Evolutionary conservation across 1,284 basidiomycete genomes (phyloP), one percentile per base, ranked within the genome.

Genomic region (Cerrena zonata): DNA sequence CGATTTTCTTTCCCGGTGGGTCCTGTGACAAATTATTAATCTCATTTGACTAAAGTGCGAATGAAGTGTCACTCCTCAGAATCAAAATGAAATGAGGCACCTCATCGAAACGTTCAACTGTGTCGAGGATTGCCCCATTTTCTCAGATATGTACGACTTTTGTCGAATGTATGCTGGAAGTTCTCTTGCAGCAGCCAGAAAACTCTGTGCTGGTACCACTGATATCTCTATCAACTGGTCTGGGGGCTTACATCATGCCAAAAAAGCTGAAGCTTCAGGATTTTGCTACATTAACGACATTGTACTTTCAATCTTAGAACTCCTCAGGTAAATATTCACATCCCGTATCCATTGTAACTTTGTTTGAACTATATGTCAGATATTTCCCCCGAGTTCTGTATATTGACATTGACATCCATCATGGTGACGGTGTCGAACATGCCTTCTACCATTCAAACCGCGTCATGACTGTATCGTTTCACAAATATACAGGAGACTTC

Each of bases 191-290:
- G 96, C 88, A 1, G 92, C 92, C 13, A 73, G 91, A 18, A 94
- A 93, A 64, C 75, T 96, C 2, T 84, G 82, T 51, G 79, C 87
- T 1, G 93, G 91, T 3, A 80, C 85, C 3, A 93, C 95, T 13
- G 95, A 99, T 67, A 98, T 97, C 49, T 94, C 91, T 0, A 92
- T 97, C 61, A 97, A 96, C 64, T 97, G 94, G 94, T 93, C 92
- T 38, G 94, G 94, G 1, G 94, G 94, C 0, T 75, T 97, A 34
- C 94, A 97, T 69, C 94, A 97, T 62, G 94, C 94, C 4, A 96
- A 97, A 73, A 88, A 94, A 61, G 89, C 90, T 0, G 94, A 96
- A 71, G 93, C 94, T 7, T 94, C 91, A 60, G 94, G 94, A 0
- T 97, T 97, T 65, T 97, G 94, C 70, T 97, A 96, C 65, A 81